Evolutionary conservation across 495 filamentous ascomycete species (phyloP).

Genomic region (Aspergillus affinis): DNA sequence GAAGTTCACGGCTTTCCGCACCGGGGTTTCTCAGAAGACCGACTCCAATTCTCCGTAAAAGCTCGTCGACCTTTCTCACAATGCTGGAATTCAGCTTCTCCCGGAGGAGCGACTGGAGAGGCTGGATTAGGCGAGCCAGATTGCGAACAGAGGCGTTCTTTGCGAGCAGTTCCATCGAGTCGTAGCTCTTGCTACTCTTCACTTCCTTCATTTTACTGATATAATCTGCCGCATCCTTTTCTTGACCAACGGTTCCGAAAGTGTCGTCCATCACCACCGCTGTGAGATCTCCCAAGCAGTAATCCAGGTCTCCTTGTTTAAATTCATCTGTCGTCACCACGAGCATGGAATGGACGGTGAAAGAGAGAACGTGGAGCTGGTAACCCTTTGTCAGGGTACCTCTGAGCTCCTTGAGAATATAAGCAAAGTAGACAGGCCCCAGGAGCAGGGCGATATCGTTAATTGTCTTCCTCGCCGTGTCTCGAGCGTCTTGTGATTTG

Average conservation of each 20-base stretch:
- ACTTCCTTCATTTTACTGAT: slow-evolving; percentile 95
- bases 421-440: slow-evolving; percentile 79
- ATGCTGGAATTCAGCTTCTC: slow-evolving; percentile 80
- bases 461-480: slow-evolving; percentile 85
- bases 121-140: slow-evolving; percentile 72
- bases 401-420: slow-evolving; percentile 89
- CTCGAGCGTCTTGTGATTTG: slow-evolving; percentile 81
- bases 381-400: slow-evolving; percentile 79
- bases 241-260: slow-evolving; percentile 91
- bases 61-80: slow-evolving; percentile 85
- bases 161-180: slow-evolving; percentile 93
- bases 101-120: slow-evolving; percentile 71
- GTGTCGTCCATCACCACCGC: slow-evolving; percentile 95
- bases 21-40: slow-evolving; percentile 79
- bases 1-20: slow-evolving; percentile 69
- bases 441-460: slow-evolving; percentile 75
- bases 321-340: slow-evolving; percentile 71
- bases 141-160: slow-evolving; percentile 70
- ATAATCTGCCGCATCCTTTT: slow-evolving; percentile 97
- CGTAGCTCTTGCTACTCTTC: slow-evolving; percentile 94
- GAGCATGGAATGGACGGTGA: slow-evolving; percentile 89
- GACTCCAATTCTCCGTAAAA: slow-evolving; percentile 77
- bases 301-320: slow-evolving; percentile 80
- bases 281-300: slow-evolving; percentile 76
- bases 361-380: slow-evolving; percentile 93